Conservation (phyloP, 2,329 filamentous ascomycete species). For the Meredithiella fracta region DNA sequence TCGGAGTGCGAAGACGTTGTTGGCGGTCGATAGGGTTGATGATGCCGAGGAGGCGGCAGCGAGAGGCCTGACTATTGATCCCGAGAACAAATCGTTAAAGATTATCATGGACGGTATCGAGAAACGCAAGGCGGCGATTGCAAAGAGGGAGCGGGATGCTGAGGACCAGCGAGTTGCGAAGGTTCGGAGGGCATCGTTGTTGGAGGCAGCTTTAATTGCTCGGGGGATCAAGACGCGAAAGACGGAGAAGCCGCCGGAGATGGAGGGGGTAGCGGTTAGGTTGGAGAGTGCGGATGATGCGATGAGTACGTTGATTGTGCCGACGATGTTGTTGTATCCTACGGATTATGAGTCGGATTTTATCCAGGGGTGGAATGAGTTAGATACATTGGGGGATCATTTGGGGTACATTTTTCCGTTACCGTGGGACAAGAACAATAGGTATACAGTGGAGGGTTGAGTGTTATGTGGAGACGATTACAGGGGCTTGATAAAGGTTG, state of each 20-base stretch:
- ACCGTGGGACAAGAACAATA: slow-evolving; percentile 61
- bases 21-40: slow-evolving; percentile 58
- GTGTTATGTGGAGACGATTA: slow-evolving; percentile 72
- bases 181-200: slow-evolving; percentile 39
- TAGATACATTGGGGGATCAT: slow-evolving; percentile 58
- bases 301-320: slow-evolving; percentile 61
- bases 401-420: slow-evolving; percentile 72
- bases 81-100: slow-evolving; percentile 49
- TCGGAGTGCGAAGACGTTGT: slow-evolving; percentile 60
- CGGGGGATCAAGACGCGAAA: slow-evolving; percentile 52
- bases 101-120: slow-evolving; percentile 46
- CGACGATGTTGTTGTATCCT: slow-evolving; percentile 73
- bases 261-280: slow-evolving; percentile 63
- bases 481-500: slow-evolving; percentile 77
- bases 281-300: slow-evolving; percentile 49
- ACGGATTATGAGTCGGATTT: slow-evolving; percentile 71
- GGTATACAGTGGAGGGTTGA: slow-evolving; percentile 58
- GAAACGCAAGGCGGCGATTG: slow-evolving; percentile 37
- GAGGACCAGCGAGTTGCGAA: slow-evolving; percentile 37
- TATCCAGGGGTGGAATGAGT: slow-evolving; percentile 72
- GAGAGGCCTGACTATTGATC: slow-evolving; percentile 57
- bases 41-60: slow-evolving; percentile 70
- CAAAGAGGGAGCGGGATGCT: slow-evolving; percentile 38
- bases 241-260: slow-evolving; percentile 60
- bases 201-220: slow-evolving; percentile 49